These are phyloP conservation scores for Yamadazyma paraphyllophila DNA, from an alignment of 805 yeast genomes.

Conservation along the genomic window DNA sequence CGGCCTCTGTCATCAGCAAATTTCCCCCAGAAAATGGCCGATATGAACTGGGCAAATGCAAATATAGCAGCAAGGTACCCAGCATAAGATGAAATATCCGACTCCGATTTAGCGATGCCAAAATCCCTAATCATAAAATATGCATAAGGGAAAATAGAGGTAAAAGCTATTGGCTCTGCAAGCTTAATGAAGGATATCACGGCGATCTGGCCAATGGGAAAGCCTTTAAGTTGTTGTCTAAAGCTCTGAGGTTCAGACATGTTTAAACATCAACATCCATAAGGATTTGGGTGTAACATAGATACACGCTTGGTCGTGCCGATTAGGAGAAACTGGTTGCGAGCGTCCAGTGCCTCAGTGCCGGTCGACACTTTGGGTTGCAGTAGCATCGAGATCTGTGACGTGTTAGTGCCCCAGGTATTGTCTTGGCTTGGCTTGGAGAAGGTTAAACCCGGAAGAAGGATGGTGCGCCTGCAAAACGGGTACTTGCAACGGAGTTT, in stretches of 20 bases:
- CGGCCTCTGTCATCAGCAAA: constrained; percentile 56
- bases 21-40: constrained; percentile 60
- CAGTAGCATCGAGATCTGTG: too few relatives aligned
- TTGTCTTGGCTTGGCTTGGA: too few relatives aligned
- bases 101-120: constrained; percentile 45
- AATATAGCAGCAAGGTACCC: constrained; percentile 61
- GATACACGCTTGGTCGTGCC: background rate
- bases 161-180: constrained; percentile 63
- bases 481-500: too few relatives aligned
- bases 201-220: constrained; percentile 51
- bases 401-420: too few relatives aligned
- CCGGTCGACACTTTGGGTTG: too few relatives aligned
- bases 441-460: too few relatives aligned
- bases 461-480: too few relatives aligned
- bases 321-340: too few relatives aligned
- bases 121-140: constrained; percentile 63
- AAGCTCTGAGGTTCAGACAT: constrained; percentile 18
- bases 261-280: background rate
- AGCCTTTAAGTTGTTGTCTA: constrained; percentile 51
- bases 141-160: constrained; percentile 62
- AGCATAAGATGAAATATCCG: constrained; percentile 56
- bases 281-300: background rate
- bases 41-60: constrained; percentile 57
- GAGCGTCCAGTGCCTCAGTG: too few relatives aligned
- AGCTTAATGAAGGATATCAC: constrained; percentile 45